Evolutionary conservation across 192 early-diverging fungal genomes (phyloP).

Genomic region (Linnemannia hyalina): DNA sequence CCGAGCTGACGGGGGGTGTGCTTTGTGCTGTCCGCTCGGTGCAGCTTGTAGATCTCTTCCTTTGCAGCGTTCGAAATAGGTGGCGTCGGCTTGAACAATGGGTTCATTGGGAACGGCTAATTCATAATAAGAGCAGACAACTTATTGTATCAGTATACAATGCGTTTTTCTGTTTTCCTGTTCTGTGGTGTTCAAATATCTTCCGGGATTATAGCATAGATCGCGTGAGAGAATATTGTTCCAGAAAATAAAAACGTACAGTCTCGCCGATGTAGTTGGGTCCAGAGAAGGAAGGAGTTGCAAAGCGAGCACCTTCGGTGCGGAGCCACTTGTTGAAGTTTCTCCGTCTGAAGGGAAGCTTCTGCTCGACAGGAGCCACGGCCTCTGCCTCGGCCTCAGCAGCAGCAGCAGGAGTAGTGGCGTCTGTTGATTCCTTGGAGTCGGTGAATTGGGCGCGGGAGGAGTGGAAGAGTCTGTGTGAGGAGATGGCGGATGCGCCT

Average conservation of each 20-base stretch:
- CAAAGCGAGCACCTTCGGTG: constrained; percentile 36
- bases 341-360: constrained; percentile 50
- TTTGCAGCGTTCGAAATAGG: constrained; percentile 79
- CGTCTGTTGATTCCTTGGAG: constrained; percentile 18
- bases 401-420: background rate
- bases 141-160: background rate
- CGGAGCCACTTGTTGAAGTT: constrained; percentile 47
- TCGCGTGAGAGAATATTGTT: background rate
- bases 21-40: constrained; percentile 66
- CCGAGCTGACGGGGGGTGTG: constrained; percentile 81
- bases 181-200: background rate
- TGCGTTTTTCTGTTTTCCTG: background rate
- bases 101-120: constrained; percentile 94
- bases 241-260: constrained; percentile 28
- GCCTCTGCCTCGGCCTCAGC: constrained; percentile 15
- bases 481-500: background rate
- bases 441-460: constrained; percentile 12
- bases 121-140: background rate
- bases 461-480: constrained; percentile 43
- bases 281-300: constrained; percentile 39
- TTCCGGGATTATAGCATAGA: background rate
- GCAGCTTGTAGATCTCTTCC: constrained; percentile 80
- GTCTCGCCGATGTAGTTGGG: constrained; percentile 45
- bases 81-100: constrained; percentile 81
- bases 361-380: constrained; percentile 3